Percentiles rank a stretch among this genome's conserved stretches.
These are phyloP conservation scores for Sporobolomyces phaffii DNA, from an alignment of 768 basidiomycete species.

Conservation along the genomic window DNA sequence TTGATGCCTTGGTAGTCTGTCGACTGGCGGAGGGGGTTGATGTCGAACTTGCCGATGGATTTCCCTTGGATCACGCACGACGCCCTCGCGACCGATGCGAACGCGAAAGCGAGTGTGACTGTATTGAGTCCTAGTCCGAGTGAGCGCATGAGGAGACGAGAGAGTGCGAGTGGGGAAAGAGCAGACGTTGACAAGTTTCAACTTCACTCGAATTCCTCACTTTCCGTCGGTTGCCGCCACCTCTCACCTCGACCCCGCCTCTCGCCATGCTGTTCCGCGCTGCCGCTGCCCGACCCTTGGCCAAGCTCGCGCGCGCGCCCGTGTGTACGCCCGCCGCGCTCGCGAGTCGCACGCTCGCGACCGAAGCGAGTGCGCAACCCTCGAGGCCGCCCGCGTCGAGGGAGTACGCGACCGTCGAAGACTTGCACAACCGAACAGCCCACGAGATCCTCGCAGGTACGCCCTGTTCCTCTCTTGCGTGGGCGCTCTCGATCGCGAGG, in stretches of 20 bases:
- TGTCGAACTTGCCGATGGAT: conserved; percentile 22
- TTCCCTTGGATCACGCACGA: conserved; percentile 14
- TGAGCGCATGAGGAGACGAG: not conserved
- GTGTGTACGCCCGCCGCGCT: not conserved
- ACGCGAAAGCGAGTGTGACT: not conserved
- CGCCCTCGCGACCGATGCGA: not conserved
- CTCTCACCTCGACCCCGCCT: not conserved
- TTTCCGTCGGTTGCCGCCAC: not conserved
- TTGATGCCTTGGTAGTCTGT: conserved; percentile 15
- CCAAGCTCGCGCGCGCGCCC: not conserved
- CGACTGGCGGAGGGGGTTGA: not conserved
- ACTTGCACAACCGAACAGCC: conserved; percentile 71
- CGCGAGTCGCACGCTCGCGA: conserved; percentile 15
- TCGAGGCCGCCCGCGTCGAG: not conserved
- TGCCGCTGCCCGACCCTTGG: not conserved
- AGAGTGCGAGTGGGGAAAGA: not conserved
- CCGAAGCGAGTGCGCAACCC: conserved; percentile 8
- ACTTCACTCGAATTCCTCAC: not conserved
- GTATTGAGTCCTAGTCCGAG: not conserved
- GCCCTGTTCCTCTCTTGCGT: not conserved
- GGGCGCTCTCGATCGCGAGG: not conserved
- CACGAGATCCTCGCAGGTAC: conserved; percentile 61
- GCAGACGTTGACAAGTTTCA: no score
- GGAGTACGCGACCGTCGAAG: conserved; percentile 58
- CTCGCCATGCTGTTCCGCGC: conserved; percentile 4